Conservation (phyloP, 768 basidiomycete species). For the Ramaria sp. region DNA sequence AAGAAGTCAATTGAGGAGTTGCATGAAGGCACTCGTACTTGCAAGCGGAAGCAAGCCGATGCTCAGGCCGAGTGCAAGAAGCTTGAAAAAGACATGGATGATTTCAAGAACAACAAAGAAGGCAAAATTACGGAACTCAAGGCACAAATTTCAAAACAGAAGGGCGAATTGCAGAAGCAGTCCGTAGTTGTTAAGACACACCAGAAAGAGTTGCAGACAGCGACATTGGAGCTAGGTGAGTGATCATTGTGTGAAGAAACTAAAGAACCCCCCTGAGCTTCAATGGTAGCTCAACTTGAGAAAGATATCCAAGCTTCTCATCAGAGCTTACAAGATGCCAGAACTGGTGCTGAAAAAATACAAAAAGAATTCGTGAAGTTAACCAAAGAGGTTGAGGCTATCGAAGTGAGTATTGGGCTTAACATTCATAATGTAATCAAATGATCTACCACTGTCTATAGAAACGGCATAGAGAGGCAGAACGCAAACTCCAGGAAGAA, state of each 20-base stretch:
- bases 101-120: constrained; percentile 98
- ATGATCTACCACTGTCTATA: constrained; percentile 17
- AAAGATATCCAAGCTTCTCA: constrained; percentile 45
- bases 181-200: constrained; percentile 70
- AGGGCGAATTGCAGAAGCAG: constrained; percentile 72
- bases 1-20: constrained; percentile 55
- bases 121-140: constrained; percentile 93
- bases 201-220: constrained; percentile 86
- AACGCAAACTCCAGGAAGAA: constrained; percentile 70
- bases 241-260: constrained; percentile 4
- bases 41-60: constrained; percentile 66
- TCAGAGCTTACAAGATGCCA: constrained; percentile 31
- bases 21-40: constrained; percentile 43
- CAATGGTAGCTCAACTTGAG: constrained; percentile 63
- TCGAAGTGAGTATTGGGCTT: constrained; percentile 28
- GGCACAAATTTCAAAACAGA: constrained; percentile 77
- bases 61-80: constrained; percentile 74
- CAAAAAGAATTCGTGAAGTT: constrained; percentile 55
- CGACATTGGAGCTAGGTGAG: constrained; percentile 78
- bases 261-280: neutral
- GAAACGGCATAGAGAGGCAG: constrained; percentile 52
- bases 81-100: constrained; percentile 93
- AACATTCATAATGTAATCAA: neutral
- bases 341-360: constrained; percentile 39
- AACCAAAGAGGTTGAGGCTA: constrained; percentile 33